A percentile compares a stretch with the other conserved stretches of the same genome.
These are phyloP conservation scores for Fusarium sp. DNA, from an alignment of 2,329 filamentous ascomycete species.

Conservation along the genomic window DNA sequence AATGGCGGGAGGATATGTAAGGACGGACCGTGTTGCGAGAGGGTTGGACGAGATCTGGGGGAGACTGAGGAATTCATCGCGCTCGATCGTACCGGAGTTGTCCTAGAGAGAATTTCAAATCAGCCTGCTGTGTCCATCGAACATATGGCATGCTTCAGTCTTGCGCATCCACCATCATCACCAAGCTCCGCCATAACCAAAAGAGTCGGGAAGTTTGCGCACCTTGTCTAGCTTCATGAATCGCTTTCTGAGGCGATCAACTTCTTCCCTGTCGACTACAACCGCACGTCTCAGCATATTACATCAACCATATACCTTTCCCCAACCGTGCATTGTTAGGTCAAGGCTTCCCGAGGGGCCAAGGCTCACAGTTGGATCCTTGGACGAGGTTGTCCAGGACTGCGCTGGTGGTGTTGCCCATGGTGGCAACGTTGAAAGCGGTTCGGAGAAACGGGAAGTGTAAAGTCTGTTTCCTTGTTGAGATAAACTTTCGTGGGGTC, in stretches of 20 bases:
- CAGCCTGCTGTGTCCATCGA: background rate
- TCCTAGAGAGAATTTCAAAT: slow-evolving; percentile 70
- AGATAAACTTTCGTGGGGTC: background rate
- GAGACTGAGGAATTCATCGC: slow-evolving; percentile 96
- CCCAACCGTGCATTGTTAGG: slow-evolving; percentile 21
- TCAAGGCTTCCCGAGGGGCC: slow-evolving; percentile 25
- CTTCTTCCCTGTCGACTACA: slow-evolving; percentile 94
- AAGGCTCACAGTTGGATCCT: slow-evolving; percentile 87
- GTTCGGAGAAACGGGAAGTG: background rate
- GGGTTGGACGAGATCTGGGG: slow-evolving; percentile 99
- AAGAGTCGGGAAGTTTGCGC: slow-evolving; percentile 48
- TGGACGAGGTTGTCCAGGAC: slow-evolving; percentile 97
- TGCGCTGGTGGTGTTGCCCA: slow-evolving; percentile 79
- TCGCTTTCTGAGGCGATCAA: slow-evolving; percentile 93
- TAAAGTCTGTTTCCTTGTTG: background rate
- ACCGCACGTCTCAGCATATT: slow-evolving; percentile 35
- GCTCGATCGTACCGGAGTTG: slow-evolving; percentile 97
- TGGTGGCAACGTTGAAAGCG: slow-evolving; percentile 53
- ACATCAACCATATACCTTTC: slow-evolving; percentile 14
- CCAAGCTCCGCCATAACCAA: slow-evolving; percentile 8
- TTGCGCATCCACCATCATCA: slow-evolving; percentile 4
- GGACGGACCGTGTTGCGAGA: slow-evolving; percentile 85
- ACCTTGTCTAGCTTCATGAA: slow-evolving; percentile 99
- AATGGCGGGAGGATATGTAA: background rate
- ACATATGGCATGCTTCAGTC: slow-evolving; percentile 1